Evolutionary conservation across 2,329 filamentous ascomycete species (phyloP), one percentile per base, ranked within the genome.

Genomic region (Botrytis medusae): DNA sequence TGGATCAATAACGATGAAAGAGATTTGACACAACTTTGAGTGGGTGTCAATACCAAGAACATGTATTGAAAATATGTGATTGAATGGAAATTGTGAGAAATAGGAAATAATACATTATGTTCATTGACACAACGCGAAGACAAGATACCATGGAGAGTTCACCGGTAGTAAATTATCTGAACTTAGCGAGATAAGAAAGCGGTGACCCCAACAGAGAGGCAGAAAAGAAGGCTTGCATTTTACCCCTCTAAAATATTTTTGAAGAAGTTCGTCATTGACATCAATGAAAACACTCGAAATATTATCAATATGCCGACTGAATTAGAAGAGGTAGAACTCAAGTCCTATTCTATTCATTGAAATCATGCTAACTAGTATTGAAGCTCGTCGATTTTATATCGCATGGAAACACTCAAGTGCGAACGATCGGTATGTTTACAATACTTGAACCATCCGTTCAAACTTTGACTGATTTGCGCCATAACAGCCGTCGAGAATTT

Each of bases 301-400:
- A 64, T 37, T 16, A 32, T 29, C 74, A 77, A 51, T 29, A 94
- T 95, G 92, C 88, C 91, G 71, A 91, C 91, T 61, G 91, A 94
- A 84, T 82, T 94, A 62, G 91, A 94, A 84, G 92, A 94, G 84
- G 92, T 93, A 84, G 60, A 81, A 32, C 61, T 12, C 14, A n/a
- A 2, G 25, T 54, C 12, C 3, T 46, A 34, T 1, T 32, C 2
- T 4, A n/a, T 40, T 5, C 22, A 25, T n/a, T 12, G 34, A 57
- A 63, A 60, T 22, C 9, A 14, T 32, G 10, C 40, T 48, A 32
- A 74, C 75, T 77, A 64, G 77, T 57, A 67, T 37, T 74, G 65
- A 78, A 97, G 93, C 90, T 97, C 71, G 94, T 98, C 75, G 94
- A 94, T 82, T 98, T 98, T 83, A 92, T 98, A 74, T 92, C 93